Evolutionary conservation across 257 asterid genomes (phyloP), one percentile per base, ranked within the genome.

Genomic region (Asclepias syriaca): DNA sequence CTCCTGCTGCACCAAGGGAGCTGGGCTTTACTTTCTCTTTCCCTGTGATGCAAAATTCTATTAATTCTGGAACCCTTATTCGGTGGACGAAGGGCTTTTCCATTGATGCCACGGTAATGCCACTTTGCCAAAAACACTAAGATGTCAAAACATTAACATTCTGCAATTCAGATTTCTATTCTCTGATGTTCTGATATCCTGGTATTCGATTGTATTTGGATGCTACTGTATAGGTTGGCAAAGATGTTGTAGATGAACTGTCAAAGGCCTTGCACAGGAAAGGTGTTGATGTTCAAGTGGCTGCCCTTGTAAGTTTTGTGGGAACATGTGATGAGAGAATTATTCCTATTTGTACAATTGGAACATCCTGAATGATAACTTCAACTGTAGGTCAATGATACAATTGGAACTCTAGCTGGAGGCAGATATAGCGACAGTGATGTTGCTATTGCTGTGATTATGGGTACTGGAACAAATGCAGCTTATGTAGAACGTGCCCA

Each of bases 381-480:
- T 67, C 29, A 78, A 43, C 78, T 69, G 34, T 77, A 92, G 98
- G 98, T 92, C 64, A 92, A 92, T 72, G 98, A 92, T 74, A 92
- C 98, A 18, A 83, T 92, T 48, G 98, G 98, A 72, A 92, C 98
- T 16, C 78, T 92, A 61, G 98, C 96, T 27, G 97, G 98, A 72
- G 98, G 98, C 64, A 88, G 85, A 77, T 90, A 85, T 74, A 75
- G 82, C 1, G 81, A 88, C 81, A 85, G 76, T 3, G 84, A 88
- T 72, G 97, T 87, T 19, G 85, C 80, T 34, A 66, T 90, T 76
- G 97, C 97, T 2, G 92, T 90, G 76, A 92, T 92, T 66, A 83
- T 92, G 85, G 98, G 98, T 24, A 92, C 98, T 3, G 98, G 98
- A 68, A 90, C 97, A 51, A 92, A 92, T 80, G 96, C 96, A 34